Base-by-base conservation (phyloP, 257 asterid genomes). In the Lantana camara region DNA sequence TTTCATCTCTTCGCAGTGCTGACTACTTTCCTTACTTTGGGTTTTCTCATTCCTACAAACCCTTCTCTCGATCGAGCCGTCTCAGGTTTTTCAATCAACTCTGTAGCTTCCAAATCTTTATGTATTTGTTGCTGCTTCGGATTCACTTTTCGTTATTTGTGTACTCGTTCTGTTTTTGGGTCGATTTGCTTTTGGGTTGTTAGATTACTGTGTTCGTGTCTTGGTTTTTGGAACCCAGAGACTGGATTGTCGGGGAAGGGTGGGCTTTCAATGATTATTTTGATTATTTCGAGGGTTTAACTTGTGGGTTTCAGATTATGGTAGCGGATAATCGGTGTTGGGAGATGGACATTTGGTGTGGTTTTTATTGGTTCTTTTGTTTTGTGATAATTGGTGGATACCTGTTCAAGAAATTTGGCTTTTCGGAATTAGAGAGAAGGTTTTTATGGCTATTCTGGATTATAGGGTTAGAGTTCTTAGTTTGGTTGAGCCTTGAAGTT, bases 1-100 rank as follows among this genome's bases (percentile, higher is more conserved):
- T 70, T 65, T 34, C 4, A 0, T 64, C 64, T n/a, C 48, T n/a
- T n/a, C n/a, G n/a, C n/a, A n/a, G n/a, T 57, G 74, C 73, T 69
- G 75, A 58, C 64, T 57, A 15, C 77, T 67, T 66, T 37, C 67
- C n/a, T 35, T 21, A 22, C 71, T 27, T 40, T 17, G 22, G 57
- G 67, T 27, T 63, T 34, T 13, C 59, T 21, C 20, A 11, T 41
- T 41, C 15, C 30, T 9, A 50, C 24, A 50, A 53, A 32, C 74
- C 56, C 65, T 68, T 70, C 40, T 15, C 19, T 69, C 70, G 76
- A 56, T 73, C 79, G 57, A 57, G 23, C 70, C 45, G 27, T 59
- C 4, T 17, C 66, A 66, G 80, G 83, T 73, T 41, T 56, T 17
- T 20, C 53, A 34, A 56, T 53, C 35, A 29, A 45, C 14, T 46